Base-by-base conservation (phyloP, 108 stramenopile species). In the Skeletonema costatum region DNA sequence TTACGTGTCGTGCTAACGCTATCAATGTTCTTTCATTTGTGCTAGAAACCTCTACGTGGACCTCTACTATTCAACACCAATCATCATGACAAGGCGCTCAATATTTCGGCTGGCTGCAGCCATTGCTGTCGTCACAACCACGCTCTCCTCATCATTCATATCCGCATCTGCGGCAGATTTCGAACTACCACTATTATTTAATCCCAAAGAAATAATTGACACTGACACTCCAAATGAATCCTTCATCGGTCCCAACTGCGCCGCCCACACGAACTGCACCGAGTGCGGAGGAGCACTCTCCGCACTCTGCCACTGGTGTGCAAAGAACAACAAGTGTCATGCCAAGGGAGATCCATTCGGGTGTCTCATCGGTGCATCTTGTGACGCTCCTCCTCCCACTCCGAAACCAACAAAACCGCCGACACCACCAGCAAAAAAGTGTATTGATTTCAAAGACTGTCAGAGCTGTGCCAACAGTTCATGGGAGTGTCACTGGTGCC, bases 241-340 rank as follows among this genome's bases (percentile, higher is more conserved):
- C 53, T 25, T 56, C 7, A 9, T 53, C 51, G 51, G 51, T 8
- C 53, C 53, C 53, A 25, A 76, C 39, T 94, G 93, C 66, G 68
- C 87, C 32, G n/a, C 85, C n/a, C 90, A 92, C 44, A 75, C 71
- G 25, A 85, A 76, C 44, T 95, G 92, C 77, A 48, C 72, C 38
- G 85, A 85, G 29, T 95, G 92, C 67, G 83, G 78, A n/a, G 44
- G 77, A 41, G 71, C 82, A 9, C 89, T 88, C 17, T 70, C 68
- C 46, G 60, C 77, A 1, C 19, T 51, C 38, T 95, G 94, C 61
- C 94, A 95, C 71, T 95, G 89, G 90, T 95, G 94, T 66, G 87
- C 78, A n/a, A 70, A 81, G 39, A 92, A 92, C 73, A 85, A 90
- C 73, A 78, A 86, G 41, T 96, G 95, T 71, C 95, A 96, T 66